Conservation (phyloP, 1,284 basidiomycete genomes). For the Apiotrichum montevideense region DNA sequence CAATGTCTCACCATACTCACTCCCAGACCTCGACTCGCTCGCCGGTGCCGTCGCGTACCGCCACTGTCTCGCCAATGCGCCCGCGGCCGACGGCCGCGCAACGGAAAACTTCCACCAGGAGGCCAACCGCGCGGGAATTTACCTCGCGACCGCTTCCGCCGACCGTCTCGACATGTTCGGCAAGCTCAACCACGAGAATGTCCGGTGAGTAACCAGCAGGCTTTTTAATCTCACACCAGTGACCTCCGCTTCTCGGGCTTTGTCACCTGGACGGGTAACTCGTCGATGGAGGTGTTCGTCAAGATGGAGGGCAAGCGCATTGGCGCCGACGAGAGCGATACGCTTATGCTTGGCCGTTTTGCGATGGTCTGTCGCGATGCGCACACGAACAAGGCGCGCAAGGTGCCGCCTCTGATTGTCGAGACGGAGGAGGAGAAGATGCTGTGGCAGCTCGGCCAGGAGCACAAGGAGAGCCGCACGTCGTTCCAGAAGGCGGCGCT, state of each 20-base stretch:
- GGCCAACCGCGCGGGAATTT: conserved; percentile 61
- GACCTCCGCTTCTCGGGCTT: conserved; percentile 70
- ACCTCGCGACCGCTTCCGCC: conserved; percentile 73
- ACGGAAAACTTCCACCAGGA: conserved; percentile 50
- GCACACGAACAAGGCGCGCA: conserved; percentile 57
- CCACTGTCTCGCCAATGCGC: conserved; percentile 55
- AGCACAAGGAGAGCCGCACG: conserved; percentile 56
- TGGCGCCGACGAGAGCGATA: conserved; percentile 54
- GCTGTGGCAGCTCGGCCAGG: conserved; percentile 62
- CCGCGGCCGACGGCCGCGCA: conserved; percentile 15
- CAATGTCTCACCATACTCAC: neutral
- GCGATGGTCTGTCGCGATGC: conserved; percentile 77
- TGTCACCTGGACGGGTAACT: conserved; percentile 68
- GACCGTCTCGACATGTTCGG: conserved; percentile 55
- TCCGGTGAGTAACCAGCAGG: conserved; percentile 16
- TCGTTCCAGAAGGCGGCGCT: conserved; percentile 56
- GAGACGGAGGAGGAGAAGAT: conserved; percentile 59
- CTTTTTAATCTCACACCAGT: conserved; percentile 35
- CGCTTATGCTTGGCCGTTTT: conserved; percentile 54
- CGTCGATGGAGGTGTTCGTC: conserved; percentile 74
- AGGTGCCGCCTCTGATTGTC: conserved; percentile 61
- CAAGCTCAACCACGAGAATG: conserved; percentile 47
- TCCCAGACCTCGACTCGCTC: conserved; percentile 63
- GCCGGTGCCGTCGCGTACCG: conserved; percentile 77
- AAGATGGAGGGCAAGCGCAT: conserved; percentile 63